phyloP scores from a whole-genome alignment of 1,284 basidiomycete species.

The Paramarasmius palmivorus region DNA sequence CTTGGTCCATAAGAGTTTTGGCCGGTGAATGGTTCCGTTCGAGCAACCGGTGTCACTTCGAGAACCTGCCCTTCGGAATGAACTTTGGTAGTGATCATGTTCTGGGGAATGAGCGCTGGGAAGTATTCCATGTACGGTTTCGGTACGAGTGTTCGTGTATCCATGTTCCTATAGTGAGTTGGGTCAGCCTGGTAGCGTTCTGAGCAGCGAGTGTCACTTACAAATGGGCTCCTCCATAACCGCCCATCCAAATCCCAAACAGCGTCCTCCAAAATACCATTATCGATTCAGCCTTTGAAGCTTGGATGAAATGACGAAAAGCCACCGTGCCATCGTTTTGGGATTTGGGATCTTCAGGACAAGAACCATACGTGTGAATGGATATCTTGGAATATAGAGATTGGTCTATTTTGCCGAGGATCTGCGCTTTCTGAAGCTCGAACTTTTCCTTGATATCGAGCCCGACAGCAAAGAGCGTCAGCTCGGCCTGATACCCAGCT shows the following conservation, averaged over 20 bases:
- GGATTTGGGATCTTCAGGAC: slow-evolving; percentile 3
- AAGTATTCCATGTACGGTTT: slow-evolving; percentile 13
- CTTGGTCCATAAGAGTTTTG: slow-evolving; percentile 13
- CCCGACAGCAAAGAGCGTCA: slow-evolving; percentile 19
- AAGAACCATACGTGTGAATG: slow-evolving; percentile 14
- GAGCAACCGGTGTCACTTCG: slow-evolving; percentile 12
- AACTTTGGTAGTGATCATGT: slow-evolving; percentile 3
- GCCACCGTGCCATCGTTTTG: slow-evolving; percentile 13
- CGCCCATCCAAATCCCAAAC: slow-evolving; percentile 4
- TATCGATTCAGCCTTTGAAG: slow-evolving; percentile 7
- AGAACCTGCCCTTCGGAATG: slow-evolving; percentile 9
- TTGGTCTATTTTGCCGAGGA: slow-evolving; percentile 15
- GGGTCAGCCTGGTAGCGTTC: background rate
- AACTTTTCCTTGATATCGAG: slow-evolving; percentile 21
- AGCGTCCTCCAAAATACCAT: slow-evolving; percentile 5
- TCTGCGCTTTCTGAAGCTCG: slow-evolving; percentile 15
- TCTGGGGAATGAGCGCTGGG: slow-evolving; percentile 10
- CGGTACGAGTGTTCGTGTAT: slow-evolving; percentile 6
- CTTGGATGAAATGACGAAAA: slow-evolving; percentile 15
- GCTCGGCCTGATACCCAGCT: slow-evolving; percentile 23
- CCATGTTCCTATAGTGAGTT: slow-evolving; percentile 8
- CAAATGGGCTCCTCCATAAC: background rate
- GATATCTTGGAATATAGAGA: slow-evolving; percentile 11
- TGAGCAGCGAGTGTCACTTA: background rate
- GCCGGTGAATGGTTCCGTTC: slow-evolving; percentile 7